phyloP scores from a whole-genome alignment of 306 rosid genomes.

The Rubus parviflorus region DNA sequence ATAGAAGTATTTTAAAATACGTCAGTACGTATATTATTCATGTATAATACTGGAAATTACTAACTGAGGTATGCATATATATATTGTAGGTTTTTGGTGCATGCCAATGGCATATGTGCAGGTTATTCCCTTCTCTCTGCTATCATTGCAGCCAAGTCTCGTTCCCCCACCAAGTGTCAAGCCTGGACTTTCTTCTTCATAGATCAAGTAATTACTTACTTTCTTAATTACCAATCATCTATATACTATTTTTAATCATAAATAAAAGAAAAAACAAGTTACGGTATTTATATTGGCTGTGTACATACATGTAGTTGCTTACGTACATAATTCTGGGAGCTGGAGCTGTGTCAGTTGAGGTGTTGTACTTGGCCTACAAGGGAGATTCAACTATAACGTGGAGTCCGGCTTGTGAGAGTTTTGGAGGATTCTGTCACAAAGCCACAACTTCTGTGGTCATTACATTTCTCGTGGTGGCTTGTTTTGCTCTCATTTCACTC shows the following conservation, averaged over 20 bases:
- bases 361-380: conserved; percentile 64
- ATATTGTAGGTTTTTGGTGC: conserved; percentile 76
- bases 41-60: too few species aligned
- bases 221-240: too few species aligned
- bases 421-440: conserved; percentile 62
- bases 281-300: not conserved
- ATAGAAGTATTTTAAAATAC: too few species aligned
- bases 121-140: conserved; percentile 91
- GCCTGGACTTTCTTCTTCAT: conserved; percentile 89
- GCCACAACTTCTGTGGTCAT: conserved; percentile 52
- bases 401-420: conserved; percentile 71
- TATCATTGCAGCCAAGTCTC: conserved; percentile 55
- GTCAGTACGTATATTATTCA: too few species aligned
- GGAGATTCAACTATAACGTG: conserved; percentile 58
- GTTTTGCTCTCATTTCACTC: conserved; percentile 61
- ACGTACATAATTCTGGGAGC: conserved; percentile 71
- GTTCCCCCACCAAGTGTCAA: conserved; percentile 45
- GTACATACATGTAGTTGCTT: conserved; percentile 35
- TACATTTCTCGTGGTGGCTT: conserved; percentile 54
- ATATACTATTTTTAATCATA: too few species aligned
- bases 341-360: conserved; percentile 70
- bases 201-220: conserved; percentile 63
- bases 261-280: too few species aligned
- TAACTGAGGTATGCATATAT: too few species aligned
- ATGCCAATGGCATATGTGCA: conserved; percentile 87